Base-by-base conservation (phyloP, 768 basidiomycete species). In the Austroboletus festivus region DNA sequence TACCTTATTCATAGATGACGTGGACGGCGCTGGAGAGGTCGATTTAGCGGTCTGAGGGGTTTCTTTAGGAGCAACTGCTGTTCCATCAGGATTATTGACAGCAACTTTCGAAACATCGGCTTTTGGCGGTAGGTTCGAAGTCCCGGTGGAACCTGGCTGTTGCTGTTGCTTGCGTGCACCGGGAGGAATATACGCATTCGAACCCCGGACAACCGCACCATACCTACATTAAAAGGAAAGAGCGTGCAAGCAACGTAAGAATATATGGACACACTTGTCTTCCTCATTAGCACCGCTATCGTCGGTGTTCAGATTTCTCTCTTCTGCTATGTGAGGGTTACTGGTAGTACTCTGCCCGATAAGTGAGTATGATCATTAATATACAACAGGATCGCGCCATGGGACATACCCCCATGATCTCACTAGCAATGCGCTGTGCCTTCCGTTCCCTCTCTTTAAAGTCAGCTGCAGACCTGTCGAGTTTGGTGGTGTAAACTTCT, bases 131-230 rank as follows among this genome's bases (percentile, higher is more conserved):
- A 55, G 58, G 23, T 42, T 57, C 41, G 63, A 61, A 20, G 67
- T 53, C 45, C 68, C 64, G 31, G 64, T 47, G 46, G 52, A 52
- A 39, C 43, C 15, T 35, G 45, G 38, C 40, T 55, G 52, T 43
- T 58, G 65, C 64, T 56, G 65, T 62, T 78, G 66, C 65, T 78
- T 82, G 48, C 94, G 81, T 31, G 93, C 93, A 51, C 86, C 91
- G 2, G 95, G 95, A 39, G 96, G 96, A 33, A 98, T 81, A 64
- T 99, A 99, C 21, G 94, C 95, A 60, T 87, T 88, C 16, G 85
- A 76, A 26, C 84, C 78, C 48, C 96, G 87, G 42, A 89, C 85
- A 24, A 98, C 96, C 22, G 93, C 93, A 48, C 89, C 89, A 64
- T 92, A 98, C 68, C 93, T 96, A 62, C 35, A 24, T 33, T 24